phyloP scores from a whole-genome alignment of 495 filamentous ascomycete genomes.

The Hypoxylon intermedium region DNA sequence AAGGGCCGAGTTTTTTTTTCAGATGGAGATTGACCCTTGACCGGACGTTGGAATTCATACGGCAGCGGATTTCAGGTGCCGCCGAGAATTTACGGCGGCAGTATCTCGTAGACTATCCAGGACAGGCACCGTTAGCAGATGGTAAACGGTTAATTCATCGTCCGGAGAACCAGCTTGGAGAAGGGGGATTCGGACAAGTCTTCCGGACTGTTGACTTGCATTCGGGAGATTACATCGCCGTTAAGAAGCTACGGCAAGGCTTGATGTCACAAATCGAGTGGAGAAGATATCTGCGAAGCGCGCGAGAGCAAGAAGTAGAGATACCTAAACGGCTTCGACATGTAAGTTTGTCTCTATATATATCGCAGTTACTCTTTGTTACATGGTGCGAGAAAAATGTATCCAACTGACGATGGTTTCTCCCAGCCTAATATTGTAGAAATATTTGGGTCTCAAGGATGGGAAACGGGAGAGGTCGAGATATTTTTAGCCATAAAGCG shows the following conservation, averaged over 20 bases:
- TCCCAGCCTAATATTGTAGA: constrained; percentile 5
- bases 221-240: constrained; percentile 17
- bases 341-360: neutral
- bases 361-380: neutral
- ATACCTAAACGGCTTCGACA: neutral
- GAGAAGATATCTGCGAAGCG: neutral
- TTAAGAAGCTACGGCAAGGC: constrained; percentile 3
- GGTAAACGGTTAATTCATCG: neutral
- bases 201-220: constrained; percentile 9
- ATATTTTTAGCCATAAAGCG: constrained; percentile 47
- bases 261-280: neutral
- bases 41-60: neutral
- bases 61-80: neutral
- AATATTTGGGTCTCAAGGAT: constrained; percentile 11
- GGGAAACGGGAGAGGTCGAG: constrained; percentile 34
- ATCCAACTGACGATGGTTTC: neutral
- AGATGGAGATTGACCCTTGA: neutral
- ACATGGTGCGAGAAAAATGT: neutral
- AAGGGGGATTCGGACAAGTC: constrained; percentile 11
- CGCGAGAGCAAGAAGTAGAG: neutral
- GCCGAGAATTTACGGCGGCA: neutral
- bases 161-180: neutral
- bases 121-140: neutral
- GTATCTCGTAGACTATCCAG: neutral
- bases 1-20: neutral